phyloP scores from a whole-genome alignment of 768 basidiomycete species.

The Collybia mongolica region DNA sequence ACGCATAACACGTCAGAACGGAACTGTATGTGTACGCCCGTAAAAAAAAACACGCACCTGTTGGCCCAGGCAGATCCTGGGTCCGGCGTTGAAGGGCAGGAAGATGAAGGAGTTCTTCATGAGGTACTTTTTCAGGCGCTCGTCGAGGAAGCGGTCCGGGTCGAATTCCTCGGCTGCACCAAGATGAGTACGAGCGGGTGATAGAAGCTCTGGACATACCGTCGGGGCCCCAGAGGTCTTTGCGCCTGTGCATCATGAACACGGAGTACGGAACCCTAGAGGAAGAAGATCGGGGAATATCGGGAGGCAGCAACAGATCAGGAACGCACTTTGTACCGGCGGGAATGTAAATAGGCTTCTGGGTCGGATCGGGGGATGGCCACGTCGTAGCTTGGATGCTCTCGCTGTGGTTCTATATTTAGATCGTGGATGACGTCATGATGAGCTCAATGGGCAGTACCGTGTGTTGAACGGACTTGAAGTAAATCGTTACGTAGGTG shows the following conservation, averaged over 20 bases:
- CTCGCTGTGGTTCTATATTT: slow-evolving; percentile 30
- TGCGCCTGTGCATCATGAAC: slow-evolving; percentile 63
- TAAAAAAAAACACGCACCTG: slow-evolving; percentile 34
- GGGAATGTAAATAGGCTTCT: slow-evolving; percentile 55
- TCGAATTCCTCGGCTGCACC: slow-evolving; percentile 61
- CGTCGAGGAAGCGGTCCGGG: slow-evolving; percentile 70
- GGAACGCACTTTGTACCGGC: slow-evolving; percentile 40
- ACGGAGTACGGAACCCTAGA: slow-evolving; percentile 56
- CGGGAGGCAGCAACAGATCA: not conserved
- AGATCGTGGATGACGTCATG: not conserved
- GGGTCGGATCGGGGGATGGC: slow-evolving; percentile 40
- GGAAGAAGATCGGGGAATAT: not conserved
- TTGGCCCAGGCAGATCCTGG: slow-evolving; percentile 61
- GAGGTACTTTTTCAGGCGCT: slow-evolving; percentile 59
- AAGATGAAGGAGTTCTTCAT: slow-evolving; percentile 69
- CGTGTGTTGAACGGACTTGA: slow-evolving; percentile 49
- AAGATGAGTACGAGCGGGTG: too few relatives aligned
- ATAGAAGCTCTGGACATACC: slow-evolving; percentile 32
- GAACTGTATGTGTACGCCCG: too few relatives aligned
- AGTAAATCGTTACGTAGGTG: not conserved
- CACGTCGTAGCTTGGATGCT: slow-evolving; percentile 46
- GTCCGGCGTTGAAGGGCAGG: slow-evolving; percentile 63
- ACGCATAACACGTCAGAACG: too few relatives aligned
- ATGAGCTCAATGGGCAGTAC: slow-evolving; percentile 18
- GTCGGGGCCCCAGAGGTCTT: slow-evolving; percentile 72